phyloP scores from a whole-genome alignment of 108 stramenopile species.

The Poteriospumella lacustris region DNA sequence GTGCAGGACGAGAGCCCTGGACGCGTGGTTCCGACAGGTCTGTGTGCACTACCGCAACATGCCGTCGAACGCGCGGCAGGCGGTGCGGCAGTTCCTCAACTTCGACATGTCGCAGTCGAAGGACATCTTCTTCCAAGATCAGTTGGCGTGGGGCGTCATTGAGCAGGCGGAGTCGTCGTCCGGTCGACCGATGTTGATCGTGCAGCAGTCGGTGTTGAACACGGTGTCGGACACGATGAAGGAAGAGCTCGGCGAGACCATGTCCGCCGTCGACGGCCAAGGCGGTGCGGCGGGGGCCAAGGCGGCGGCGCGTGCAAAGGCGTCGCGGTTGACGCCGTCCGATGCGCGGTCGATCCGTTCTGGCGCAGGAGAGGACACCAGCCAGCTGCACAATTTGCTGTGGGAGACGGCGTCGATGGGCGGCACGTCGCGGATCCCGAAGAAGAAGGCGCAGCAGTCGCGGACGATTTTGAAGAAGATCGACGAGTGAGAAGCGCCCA shows the following conservation, averaged over 20 bases:
- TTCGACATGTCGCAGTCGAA: background rate
- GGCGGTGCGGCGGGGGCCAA: background rate
- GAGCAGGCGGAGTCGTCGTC: background rate
- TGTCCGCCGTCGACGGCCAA: background rate
- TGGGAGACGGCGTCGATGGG: background rate
- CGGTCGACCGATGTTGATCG: no score
- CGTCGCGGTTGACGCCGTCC: background rate
- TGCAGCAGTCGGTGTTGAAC: background rate
- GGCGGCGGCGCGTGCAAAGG: background rate
- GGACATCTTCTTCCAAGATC: background rate
- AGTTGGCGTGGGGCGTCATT: background rate
- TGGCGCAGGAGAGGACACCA: background rate
- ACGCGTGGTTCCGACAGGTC: background rate
- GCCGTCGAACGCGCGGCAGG: background rate
- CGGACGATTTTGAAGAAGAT: no score
- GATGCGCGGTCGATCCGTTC: background rate
- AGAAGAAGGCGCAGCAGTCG: background rate
- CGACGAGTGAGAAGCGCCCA: no score
- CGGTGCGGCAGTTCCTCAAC: background rate
- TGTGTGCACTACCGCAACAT: slow-evolving; percentile 9
- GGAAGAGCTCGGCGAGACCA: background rate
- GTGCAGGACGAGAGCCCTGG: background rate
- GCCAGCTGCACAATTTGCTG: background rate
- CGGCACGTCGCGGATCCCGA: background rate
- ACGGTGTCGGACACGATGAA: background rate